A percentile compares a stretch with the other conserved stretches of the same genome.
These are phyloP conservation scores for Hypoxylon sp. DNA, from an alignment of 2,329 filamentous ascomycete genomes.

Conservation along the genomic window DNA sequence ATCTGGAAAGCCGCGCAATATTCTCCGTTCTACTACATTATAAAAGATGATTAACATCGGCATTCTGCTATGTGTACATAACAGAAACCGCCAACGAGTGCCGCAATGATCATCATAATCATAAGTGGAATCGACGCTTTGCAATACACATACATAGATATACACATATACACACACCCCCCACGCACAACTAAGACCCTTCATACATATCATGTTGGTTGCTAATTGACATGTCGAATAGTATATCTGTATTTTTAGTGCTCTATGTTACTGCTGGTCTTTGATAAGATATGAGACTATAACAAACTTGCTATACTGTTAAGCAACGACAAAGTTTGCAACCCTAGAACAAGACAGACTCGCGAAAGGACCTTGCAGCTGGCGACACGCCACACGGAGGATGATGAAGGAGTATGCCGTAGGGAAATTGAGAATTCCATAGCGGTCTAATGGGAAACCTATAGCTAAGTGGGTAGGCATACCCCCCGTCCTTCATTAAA, in stretches of 20 bases:
- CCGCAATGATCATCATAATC: slow-evolving; percentile 15
- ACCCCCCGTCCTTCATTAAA: slow-evolving; percentile 23
- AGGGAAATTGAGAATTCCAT: slow-evolving; percentile 21
- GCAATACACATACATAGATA: neutral
- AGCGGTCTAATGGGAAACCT: slow-evolving; percentile 23
- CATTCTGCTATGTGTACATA: neutral
- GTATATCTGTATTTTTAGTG: neutral
- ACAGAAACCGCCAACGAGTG: slow-evolving; percentile 8
- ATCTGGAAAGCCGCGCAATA: slow-evolving; percentile 42
- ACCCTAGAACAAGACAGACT: slow-evolving; percentile 4
- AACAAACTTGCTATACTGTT: slow-evolving; percentile 12
- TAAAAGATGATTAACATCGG: slow-evolving; percentile 8
- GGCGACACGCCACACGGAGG: slow-evolving; percentile 35
- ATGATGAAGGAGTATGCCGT: slow-evolving; percentile 19
- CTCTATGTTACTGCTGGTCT: neutral
- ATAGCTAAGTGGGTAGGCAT: slow-evolving; percentile 5
- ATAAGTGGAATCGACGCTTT: slow-evolving; percentile 14
- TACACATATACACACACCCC: neutral
- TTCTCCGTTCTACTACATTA: slow-evolving; percentile 35
- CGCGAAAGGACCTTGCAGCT: slow-evolving; percentile 36
- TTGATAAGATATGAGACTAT: slow-evolving; percentile 17
- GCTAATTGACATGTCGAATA: slow-evolving; percentile 12
- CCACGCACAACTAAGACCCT: slow-evolving; percentile 19
- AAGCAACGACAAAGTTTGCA: neutral
- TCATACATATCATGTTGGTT: slow-evolving; percentile 17